Conservation (phyloP, 345 rosid genomes). For the Murraya koenigii region DNA sequence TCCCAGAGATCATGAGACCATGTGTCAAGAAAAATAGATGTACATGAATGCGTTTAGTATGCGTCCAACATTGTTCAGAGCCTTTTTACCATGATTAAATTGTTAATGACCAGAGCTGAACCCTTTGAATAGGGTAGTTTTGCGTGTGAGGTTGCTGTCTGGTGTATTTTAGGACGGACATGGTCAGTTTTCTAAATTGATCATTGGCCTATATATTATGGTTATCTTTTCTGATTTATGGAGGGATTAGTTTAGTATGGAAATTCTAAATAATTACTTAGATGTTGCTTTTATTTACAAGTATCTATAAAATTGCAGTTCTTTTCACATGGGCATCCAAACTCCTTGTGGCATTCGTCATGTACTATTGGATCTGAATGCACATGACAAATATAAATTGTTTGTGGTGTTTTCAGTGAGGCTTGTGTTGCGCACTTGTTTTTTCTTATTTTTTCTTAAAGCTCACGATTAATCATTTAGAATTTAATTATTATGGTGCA, state of each 20-base stretch:
- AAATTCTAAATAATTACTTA: neutral
- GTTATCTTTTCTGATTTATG: neutral
- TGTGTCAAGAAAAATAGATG: neutral
- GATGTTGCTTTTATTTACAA: neutral
- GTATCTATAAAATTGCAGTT: neutral
- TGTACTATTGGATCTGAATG: neutral
- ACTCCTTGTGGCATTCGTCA: neutral
- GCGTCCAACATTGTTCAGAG: too few relatives aligned
- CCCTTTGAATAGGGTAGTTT: neutral
- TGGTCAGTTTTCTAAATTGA: neutral
- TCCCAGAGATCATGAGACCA: neutral
- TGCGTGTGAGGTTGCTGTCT: neutral
- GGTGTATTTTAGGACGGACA: neutral
- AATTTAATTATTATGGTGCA: constrained; percentile 19
- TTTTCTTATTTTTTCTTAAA: neutral
- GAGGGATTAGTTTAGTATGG: neutral
- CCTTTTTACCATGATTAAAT: too few relatives aligned
- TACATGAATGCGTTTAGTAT: too few relatives aligned
- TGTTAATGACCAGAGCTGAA: neutral
- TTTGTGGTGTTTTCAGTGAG: neutral
- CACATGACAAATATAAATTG: neutral
- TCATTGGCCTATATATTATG: neutral
- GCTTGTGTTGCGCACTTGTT: neutral
- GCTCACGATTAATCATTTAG: neutral
- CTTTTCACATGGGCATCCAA: neutral